A percentile compares a stretch with the other conserved stretches of the same genome.
Conservation (phyloP, 192 early-diverging fungal genomes). For the Bifiguratus adelaidae region DNA sequence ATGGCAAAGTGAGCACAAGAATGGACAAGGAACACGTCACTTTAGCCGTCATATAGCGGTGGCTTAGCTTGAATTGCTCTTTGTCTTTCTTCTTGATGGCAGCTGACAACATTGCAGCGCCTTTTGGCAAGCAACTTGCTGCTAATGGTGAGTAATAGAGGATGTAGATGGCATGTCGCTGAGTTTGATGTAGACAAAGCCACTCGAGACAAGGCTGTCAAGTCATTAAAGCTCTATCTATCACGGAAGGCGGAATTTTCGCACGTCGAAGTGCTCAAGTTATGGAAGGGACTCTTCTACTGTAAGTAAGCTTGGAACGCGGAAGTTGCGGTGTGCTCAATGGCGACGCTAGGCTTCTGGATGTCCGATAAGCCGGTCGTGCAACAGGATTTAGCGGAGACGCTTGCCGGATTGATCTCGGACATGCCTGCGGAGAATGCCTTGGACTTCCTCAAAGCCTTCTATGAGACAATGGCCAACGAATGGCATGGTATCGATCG, state of each 20-base stretch:
- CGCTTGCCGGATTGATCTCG: constrained; percentile 51
- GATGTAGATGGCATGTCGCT: neutral
- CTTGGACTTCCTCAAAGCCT: constrained; percentile 45
- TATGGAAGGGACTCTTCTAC: constrained; percentile 93
- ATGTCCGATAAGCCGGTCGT: constrained; percentile 92
- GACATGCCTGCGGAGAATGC: constrained; percentile 30
- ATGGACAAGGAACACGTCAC: too few relatives aligned
- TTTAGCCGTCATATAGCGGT: too few relatives aligned
- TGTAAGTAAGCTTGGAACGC: constrained; percentile 34
- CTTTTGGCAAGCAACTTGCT: constrained; percentile 58
- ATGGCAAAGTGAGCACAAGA: too few relatives aligned
- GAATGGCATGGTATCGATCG: constrained; percentile 78
- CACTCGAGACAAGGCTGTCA: constrained; percentile 62
- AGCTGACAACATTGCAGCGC: constrained; percentile 8
- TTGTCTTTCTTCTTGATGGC: neutral
- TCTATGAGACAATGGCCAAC: constrained; percentile 52
- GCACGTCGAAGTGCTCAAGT: constrained; percentile 60
- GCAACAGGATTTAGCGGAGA: constrained; percentile 79
- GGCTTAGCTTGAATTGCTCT: neutral
- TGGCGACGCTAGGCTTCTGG: constrained; percentile 64
- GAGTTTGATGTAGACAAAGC: constrained; percentile 43
- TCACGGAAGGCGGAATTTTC: constrained; percentile 33
- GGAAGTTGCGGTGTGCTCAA: neutral
- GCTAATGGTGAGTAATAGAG: constrained; percentile 43
- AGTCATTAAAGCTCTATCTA: constrained; percentile 44